A percentile compares a stretch with the other conserved stretches of the same genome.
Evolutionary conservation across 1,284 basidiomycete genomes (phyloP).

Genomic region (Boletus semigastroideus): DNA sequence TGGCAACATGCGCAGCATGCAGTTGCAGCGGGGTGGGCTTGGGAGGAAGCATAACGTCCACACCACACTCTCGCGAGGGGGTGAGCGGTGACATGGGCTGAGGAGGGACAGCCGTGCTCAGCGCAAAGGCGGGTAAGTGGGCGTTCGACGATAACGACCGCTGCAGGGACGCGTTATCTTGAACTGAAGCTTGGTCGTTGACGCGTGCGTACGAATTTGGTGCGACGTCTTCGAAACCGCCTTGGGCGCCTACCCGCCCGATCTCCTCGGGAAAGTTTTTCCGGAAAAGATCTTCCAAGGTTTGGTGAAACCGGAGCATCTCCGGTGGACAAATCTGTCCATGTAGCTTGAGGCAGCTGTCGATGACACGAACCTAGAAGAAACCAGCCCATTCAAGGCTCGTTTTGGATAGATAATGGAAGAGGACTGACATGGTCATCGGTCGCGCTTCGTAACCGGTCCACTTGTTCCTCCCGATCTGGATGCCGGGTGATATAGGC

Average conservation of each 20-base stretch:
- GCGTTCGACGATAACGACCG: conserved; percentile 45
- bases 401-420: background rate
- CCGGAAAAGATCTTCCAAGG: conserved; percentile 84
- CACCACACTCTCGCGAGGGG: conserved; percentile 10
- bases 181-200: conserved; percentile 42
- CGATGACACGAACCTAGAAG: conserved; percentile 72
- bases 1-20: conserved; percentile 72
- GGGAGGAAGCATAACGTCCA: conserved; percentile 31
- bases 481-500: conserved; percentile 71
- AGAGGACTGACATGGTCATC: conserved; percentile 70
- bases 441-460: conserved; percentile 71
- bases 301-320: conserved; percentile 90
- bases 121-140: conserved; percentile 45
- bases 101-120: conserved; percentile 43
- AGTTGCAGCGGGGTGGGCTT: conserved; percentile 76
- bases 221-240: conserved; percentile 34
- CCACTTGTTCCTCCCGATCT: conserved; percentile 67
- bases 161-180: conserved; percentile 44
- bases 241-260: conserved; percentile 56
- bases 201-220: conserved; percentile 34
- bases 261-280: conserved; percentile 93
- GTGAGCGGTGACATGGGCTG: conserved; percentile 47
- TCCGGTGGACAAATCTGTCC: conserved; percentile 80
- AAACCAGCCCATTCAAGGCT: conserved; percentile 3
- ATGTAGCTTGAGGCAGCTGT: conserved; percentile 82